Evolutionary conservation across 2,329 filamentous ascomycete genomes (phyloP), one percentile per base, ranked within the genome.

Genomic region (Sarocladiaceae sp.): DNA sequence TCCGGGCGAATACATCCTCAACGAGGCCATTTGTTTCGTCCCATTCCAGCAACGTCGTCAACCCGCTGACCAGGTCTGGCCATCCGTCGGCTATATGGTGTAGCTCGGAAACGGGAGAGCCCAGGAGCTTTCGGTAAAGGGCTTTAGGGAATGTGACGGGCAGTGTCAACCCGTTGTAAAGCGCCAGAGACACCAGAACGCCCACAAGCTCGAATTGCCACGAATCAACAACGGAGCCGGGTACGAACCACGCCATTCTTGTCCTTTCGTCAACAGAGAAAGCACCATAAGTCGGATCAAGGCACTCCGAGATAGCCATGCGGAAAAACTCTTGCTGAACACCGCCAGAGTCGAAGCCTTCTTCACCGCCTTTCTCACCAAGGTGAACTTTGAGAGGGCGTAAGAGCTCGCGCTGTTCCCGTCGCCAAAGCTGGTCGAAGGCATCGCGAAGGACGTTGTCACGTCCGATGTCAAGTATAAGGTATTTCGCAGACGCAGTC

Each of bases 271-370:
- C 89, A 24, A 88, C 76, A 0, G 82, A 84, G 59, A 97, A 97
- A 44, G 85, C 80, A 1, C 85, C 89, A 55, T 85, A 88, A 33
- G 82, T 75, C 4, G 88, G 84, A 53, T 88, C 74, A 35, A 97
- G 74, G 3, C 85, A 86, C 56, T 95, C 83, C 1, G 80, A 79
- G 53, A 96, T 82, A 15, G 87, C 81, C 21, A 96, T 66, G 13
- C 88, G 81, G 66, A 98, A 97, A 60, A 95, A 97, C 51, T 98
- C 93, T 59, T 95, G 90, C 55, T 96, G 91, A 1, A 98, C 90
- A 50, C 93, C 93, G 33, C 93, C 93, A 40, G 91, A 88, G 61
- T 98, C 93, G 26, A 94, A 80, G 0, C 93, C 93, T 59, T 94
- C 83, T 61, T 97, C 93, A 23, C 88, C 88, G 44, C 74, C 73